Base-by-base conservation (phyloP, 345 rosid genomes). In the Kandelia obovata region DNA sequence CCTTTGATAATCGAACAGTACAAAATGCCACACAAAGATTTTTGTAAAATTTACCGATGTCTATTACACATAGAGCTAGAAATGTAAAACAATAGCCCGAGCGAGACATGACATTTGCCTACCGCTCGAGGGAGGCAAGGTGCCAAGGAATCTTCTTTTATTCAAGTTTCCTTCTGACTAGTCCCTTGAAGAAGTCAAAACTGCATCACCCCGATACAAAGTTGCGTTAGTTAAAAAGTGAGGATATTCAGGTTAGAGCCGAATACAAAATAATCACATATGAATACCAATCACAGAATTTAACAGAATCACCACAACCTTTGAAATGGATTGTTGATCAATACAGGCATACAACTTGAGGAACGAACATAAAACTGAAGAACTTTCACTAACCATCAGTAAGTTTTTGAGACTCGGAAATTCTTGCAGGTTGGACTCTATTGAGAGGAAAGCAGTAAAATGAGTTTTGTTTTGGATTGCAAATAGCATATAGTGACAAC, bases 141-240 rank as follows among this genome's bases (percentile, higher is more conserved):
- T 31, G 51, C 67, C 2, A 7, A 20, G 57, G 69, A 58, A 79
- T 75, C 75, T 75, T 68, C 66, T 77, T 74, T 87, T 83, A 84
- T 34, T 78, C 83, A 61, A 94, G 85, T 81, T 94, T 91, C 77
- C 95, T 83, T 80, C 87, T 86, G 75, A 91, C 82, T 64, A 91
- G 78, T 82, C 98, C 98, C 79, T 91, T 80, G 79, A 94, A 86
- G 84, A 94, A 94, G 86, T 94, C 97, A 28, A 94, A 87, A 76
- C 98, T 94, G 88, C 70, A 73, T 53, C 21, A 21, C 69, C 34
- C 64, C 32, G 26, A 81, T 11, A 43, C 49, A 15, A 43, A 13
- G 49, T 43, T 0, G 15, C 5, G 49, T 43, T 43, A 43, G 17
- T 43, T 13, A 43, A 13, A 43, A 0, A 2, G 49, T 10, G 49